Conservation (phyloP, 305 asterid genomes). For the Ajuga reptans region DNA sequence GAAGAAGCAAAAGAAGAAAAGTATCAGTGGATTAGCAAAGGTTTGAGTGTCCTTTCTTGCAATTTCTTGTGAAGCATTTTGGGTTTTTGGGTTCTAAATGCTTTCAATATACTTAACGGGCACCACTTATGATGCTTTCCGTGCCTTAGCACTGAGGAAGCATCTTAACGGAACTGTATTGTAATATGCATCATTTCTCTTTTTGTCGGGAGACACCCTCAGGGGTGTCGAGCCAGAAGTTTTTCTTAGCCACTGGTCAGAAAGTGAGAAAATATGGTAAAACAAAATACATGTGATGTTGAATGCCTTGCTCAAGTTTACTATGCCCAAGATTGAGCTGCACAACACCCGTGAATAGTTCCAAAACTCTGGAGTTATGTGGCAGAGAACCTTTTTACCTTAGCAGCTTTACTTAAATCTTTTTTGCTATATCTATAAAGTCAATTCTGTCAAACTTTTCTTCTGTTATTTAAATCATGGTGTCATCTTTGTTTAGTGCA, state of each 20-base stretch:
- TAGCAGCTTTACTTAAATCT: neutral
- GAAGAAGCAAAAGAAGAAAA: slow-evolving; percentile 55
- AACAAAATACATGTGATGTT: neutral
- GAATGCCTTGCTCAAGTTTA: neutral
- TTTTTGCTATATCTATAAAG: neutral
- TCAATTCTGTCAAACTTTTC: slow-evolving; percentile 3
- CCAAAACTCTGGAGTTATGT: slow-evolving; percentile 6
- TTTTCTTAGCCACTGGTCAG: neutral
- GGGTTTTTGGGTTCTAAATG: slow-evolving; percentile 7
- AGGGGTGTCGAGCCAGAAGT: no score
- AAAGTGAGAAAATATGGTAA: slow-evolving; percentile 18
- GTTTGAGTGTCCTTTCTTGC: slow-evolving; percentile 32
- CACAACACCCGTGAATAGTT: slow-evolving; percentile 1
- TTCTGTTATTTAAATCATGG: slow-evolving; percentile 13
- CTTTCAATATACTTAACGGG: neutral
- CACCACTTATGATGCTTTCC: slow-evolving; percentile 5
- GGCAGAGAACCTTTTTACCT: neutral
- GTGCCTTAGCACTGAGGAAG: slow-evolving; percentile 17
- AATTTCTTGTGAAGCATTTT: neutral
- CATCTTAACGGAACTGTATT: neutral
- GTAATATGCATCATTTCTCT: neutral
- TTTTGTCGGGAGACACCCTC: no score
- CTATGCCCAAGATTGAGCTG: neutral
- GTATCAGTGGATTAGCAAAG: slow-evolving; percentile 56
- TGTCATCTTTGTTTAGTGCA: slow-evolving; percentile 40